These are phyloP conservation scores for Ophiostoma triangulosporum DNA, from an alignment of 2,329 filamentous ascomycete genomes.

Conservation along the genomic window DNA sequence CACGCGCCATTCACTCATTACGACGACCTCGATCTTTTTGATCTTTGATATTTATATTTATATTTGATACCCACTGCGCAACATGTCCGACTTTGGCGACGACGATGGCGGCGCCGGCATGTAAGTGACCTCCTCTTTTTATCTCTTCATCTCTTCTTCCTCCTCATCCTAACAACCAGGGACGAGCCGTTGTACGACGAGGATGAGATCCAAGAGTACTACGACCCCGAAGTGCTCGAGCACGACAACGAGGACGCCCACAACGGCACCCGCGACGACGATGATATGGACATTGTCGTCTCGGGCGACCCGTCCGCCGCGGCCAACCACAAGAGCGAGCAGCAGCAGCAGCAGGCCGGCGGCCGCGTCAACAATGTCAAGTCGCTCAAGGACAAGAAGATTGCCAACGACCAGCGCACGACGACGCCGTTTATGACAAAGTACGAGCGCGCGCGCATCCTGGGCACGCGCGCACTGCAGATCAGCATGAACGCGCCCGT, in stretches of 20 bases:
- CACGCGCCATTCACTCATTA: not conserved
- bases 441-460: slow-evolving; percentile 86
- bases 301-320: slow-evolving; percentile 49
- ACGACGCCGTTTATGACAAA: slow-evolving; percentile 99
- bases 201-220: slow-evolving; percentile 47
- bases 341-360: slow-evolving; percentile 27
- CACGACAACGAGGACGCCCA: slow-evolving; percentile 42
- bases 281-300: slow-evolving; percentile 43
- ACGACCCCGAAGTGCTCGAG: slow-evolving; percentile 40
- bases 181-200: slow-evolving; percentile 63
- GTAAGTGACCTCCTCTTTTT: slow-evolving; percentile 27
- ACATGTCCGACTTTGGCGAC: slow-evolving; percentile 64
- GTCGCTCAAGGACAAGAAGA: slow-evolving; percentile 67
- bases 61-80: not conserved
- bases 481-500: slow-evolving; percentile 99
- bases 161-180: slow-evolving; percentile 23
- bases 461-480: slow-evolving; percentile 86
- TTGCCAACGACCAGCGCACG: slow-evolving; percentile 71
- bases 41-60: no score
- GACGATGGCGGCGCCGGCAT: slow-evolving; percentile 41
- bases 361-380: slow-evolving; percentile 37
- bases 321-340: slow-evolving; percentile 29
- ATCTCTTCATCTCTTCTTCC: not conserved
- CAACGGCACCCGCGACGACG: slow-evolving; percentile 38
- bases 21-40: not conserved